phyloP scores from a whole-genome alignment of 2,329 filamentous ascomycete species.

The Dendryphion nanum region DNA sequence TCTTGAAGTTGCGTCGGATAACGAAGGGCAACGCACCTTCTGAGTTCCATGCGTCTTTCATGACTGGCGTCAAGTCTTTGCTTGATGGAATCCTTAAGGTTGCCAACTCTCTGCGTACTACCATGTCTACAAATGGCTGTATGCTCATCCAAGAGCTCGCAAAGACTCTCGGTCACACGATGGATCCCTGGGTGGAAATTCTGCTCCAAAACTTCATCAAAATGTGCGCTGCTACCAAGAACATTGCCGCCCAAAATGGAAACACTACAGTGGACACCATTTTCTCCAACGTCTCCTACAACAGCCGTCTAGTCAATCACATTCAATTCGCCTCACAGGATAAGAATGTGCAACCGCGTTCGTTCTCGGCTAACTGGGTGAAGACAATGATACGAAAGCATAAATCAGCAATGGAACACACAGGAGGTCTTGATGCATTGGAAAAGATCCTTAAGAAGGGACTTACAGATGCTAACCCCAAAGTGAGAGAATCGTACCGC shows the following conservation, averaged over 20 bases:
- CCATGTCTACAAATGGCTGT: conserved; percentile 83
- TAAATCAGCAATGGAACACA: conserved; percentile 80
- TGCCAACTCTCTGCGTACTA: conserved; percentile 80
- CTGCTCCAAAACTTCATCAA: conserved; percentile 88
- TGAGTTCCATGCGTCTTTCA: conserved; percentile 71
- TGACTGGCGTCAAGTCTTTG: conserved; percentile 68
- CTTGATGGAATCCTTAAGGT: conserved; percentile 89
- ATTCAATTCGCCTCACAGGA: conserved; percentile 80
- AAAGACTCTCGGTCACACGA: conserved; percentile 68
- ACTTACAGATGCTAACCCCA: conserved; percentile 84
- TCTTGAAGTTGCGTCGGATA: conserved; percentile 72
- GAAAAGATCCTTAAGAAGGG: conserved; percentile 90
- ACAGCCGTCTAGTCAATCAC: conserved; percentile 78
- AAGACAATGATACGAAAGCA: conserved; percentile 79
- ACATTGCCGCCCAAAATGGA: conserved; percentile 82
- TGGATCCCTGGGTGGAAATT: conserved; percentile 88
- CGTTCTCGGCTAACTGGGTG: conserved; percentile 78
- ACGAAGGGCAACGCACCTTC: conserved; percentile 79
- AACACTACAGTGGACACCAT: conserved; percentile 79
- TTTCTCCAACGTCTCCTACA: conserved; percentile 77
- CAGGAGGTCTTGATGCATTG: conserved; percentile 76
- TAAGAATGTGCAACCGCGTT: conserved; percentile 86
- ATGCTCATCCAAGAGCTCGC: conserved; percentile 82
- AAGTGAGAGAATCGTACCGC: conserved; percentile 82
- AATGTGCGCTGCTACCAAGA: conserved; percentile 85